Conservation (phyloP, 306 rosid species). For the Fagus sylvatica region DNA sequence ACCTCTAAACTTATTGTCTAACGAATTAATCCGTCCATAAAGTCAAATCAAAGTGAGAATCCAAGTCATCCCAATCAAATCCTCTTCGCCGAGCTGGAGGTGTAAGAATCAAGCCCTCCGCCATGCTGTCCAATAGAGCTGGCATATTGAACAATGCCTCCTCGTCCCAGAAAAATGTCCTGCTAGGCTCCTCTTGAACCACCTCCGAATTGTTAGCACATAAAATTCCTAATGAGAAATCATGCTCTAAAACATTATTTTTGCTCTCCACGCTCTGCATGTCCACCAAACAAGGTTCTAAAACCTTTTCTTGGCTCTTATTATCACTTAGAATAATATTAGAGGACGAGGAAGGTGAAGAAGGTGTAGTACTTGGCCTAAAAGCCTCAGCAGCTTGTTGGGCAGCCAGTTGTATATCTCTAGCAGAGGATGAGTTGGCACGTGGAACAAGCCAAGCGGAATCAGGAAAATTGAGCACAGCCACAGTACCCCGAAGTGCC, state of each 20-base stretch:
- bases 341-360: not conserved
- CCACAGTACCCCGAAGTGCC: conserved; percentile 32
- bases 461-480: conserved; percentile 25
- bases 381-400: conserved; percentile 2
- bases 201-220: not conserved
- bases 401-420: conserved; percentile 25
- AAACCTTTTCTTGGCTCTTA: not conserved
- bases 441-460: conserved; percentile 23
- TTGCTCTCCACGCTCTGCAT: not conserved
- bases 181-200: not conserved
- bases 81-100: not conserved
- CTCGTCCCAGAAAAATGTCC: not conserved
- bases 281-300: not conserved
- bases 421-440: conserved; percentile 16
- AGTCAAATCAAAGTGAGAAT: not conserved
- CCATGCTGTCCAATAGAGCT: not conserved
- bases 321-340: not conserved
- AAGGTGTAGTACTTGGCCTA: not conserved
- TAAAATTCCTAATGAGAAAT: not conserved
- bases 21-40: not conserved
- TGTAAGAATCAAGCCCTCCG: not conserved
- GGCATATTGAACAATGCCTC: conserved; percentile 4
- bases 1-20: too few species aligned
- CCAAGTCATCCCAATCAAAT: not conserved
- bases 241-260: not conserved